These are phyloP conservation scores for Nitzschia sp. DNA, from an alignment of 108 stramenopile genomes.

Conservation along the genomic window DNA sequence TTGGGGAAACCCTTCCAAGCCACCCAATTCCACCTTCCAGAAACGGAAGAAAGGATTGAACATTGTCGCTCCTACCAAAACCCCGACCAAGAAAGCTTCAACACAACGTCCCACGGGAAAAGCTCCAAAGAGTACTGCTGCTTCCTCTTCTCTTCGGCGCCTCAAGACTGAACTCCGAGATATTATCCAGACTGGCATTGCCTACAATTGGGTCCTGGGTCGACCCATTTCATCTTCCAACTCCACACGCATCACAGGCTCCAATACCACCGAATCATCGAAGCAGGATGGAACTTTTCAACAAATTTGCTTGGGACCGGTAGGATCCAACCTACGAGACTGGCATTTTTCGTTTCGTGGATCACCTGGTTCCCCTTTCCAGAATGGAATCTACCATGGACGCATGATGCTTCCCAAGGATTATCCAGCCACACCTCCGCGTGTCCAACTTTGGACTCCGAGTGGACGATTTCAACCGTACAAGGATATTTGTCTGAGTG, in stretches of 20 bases:
- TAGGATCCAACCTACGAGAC: slow-evolving; percentile 60
- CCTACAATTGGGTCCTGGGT: slow-evolving; percentile 72
- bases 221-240: not conserved
- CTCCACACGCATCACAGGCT: not conserved
- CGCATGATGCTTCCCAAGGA: slow-evolving; percentile 72
- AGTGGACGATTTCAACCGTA: slow-evolving; percentile 75
- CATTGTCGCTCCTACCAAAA: not conserved
- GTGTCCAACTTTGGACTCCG: slow-evolving; percentile 82
- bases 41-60: not conserved
- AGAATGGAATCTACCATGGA: slow-evolving; percentile 86
- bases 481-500: slow-evolving; percentile 82
- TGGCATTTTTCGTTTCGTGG: slow-evolving; percentile 91
- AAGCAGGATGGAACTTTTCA: not conserved
- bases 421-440: slow-evolving; percentile 85
- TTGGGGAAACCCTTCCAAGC: not conserved
- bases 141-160: slow-evolving; percentile 46
- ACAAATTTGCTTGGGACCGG: slow-evolving; percentile 65
- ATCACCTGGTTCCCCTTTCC: slow-evolving; percentile 53
- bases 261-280: slow-evolving; percentile 1
- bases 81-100: not conserved
- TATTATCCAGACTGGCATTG: slow-evolving; percentile 72
- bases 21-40: not conserved
- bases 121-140: not conserved
- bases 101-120: not conserved
- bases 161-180: slow-evolving; percentile 84